Base-by-base conservation (phyloP, 495 filamentous ascomycete genomes). In the Penicillium simplicissimum region DNA sequence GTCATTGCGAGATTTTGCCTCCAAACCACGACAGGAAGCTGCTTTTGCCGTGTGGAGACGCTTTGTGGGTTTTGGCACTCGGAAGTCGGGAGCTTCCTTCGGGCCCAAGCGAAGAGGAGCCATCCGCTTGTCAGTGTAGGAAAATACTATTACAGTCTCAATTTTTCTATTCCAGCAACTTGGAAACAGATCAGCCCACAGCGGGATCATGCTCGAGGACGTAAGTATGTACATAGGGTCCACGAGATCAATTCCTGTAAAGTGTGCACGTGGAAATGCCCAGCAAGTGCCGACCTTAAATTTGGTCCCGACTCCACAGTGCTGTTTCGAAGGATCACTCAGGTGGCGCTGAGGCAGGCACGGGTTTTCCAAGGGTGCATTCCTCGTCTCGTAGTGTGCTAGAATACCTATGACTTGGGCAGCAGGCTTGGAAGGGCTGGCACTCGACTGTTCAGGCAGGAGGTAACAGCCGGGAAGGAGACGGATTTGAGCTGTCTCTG, bases 21-120 rank as follows among this genome's bases (percentile, higher is more conserved):
- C 57, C 43, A 59, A 60, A 52, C 58, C 58, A 57, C 54, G 62
- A 64, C 62, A 60, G 62, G 61, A 59, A 64, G 62, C 57, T 60
- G 61, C 51, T 59, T 47, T 36, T 47, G 35, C 21, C 47, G 34
- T 42, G 62, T 60, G 62, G 62, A 53, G 34, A 40, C 60, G 11
- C 10, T 8, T 42, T 42, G 40, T 42, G 40, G 40, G 40, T 42
- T 45, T 19, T 21, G 42, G 25, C 23, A 52, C 48, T 52, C 48
- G 48, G 48, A 25, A 52, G 48, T 52, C 48, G 48, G 48, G 48
- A 52, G 48, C 31, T 35, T 35, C 51, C 31, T 1, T 53, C 31
- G 51, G 51, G 51, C 31, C 51, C 51, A 53, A 53, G 51, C 51
- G 51, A 53, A 35, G 42, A 45, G 42, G 19, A 21, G 42, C 42